Percentiles rank a stretch among this genome's conserved stretches.
Conservation (phyloP, 176 grass and related monocot genomes). For the Phoenix roebelenii region DNA sequence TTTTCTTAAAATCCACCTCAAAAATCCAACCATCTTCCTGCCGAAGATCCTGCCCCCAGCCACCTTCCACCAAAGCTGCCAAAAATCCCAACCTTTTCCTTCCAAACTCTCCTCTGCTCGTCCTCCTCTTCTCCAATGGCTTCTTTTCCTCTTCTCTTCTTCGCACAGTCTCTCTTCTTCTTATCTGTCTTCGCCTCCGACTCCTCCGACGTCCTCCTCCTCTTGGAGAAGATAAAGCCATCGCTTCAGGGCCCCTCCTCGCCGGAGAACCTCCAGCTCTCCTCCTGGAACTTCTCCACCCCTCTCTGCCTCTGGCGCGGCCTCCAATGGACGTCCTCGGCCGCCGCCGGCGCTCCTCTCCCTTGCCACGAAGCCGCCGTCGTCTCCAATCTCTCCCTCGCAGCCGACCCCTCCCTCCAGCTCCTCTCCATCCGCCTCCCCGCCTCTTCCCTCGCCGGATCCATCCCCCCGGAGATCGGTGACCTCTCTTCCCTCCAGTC, state of each 20-base stretch:
- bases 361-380: constrained; percentile 27
- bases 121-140: background rate
- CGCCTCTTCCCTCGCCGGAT: constrained; percentile 44
- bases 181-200: too few relatives aligned
- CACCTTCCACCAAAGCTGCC: too few relatives aligned
- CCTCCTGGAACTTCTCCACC: constrained; percentile 59
- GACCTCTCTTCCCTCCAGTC: constrained; percentile 48
- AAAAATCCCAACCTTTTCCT: too few relatives aligned
- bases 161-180: background rate
- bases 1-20: too few relatives aligned
- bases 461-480: constrained; percentile 45
- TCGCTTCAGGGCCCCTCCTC: constrained; percentile 34
- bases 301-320: constrained; percentile 84
- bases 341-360: constrained; percentile 8
- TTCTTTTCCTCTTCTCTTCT: background rate
- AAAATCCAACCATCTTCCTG: too few relatives aligned
- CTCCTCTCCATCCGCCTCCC: constrained; percentile 69
- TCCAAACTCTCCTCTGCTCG: too few relatives aligned
- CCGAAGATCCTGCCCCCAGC: too few relatives aligned
- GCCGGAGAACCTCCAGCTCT: constrained; percentile 43
- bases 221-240: constrained; percentile 49
- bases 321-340: constrained; percentile 35
- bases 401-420: constrained; percentile 29
- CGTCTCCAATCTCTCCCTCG: constrained; percentile 46
- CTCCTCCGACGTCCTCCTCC: constrained; percentile 33